Evolutionary conservation across 495 filamentous ascomycete species (phyloP).

Genomic region (Penicillium paradoxum): DNA sequence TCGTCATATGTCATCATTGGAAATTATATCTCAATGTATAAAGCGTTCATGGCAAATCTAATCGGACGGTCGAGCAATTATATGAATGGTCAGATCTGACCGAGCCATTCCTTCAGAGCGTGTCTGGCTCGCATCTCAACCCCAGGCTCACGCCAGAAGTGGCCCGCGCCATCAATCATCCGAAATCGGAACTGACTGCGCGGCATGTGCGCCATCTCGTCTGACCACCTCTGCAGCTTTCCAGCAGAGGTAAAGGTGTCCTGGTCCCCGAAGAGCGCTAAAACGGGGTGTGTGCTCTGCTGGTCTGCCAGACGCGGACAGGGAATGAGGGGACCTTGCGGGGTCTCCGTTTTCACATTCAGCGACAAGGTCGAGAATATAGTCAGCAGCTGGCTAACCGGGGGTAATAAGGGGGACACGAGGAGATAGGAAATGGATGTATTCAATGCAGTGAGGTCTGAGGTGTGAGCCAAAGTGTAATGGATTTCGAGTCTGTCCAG

Average conservation of each 20-base stretch:
- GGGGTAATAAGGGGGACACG: constrained; percentile 71
- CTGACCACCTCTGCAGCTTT: constrained; percentile 67
- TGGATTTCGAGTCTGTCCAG: constrained; percentile 11
- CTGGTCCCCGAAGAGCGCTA: constrained; percentile 73
- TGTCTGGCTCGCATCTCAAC: constrained; percentile 51
- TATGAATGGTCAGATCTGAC: constrained; percentile 13
- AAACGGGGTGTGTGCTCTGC: constrained; percentile 51
- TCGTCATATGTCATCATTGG: background rate
- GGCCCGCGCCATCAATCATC: constrained; percentile 66
- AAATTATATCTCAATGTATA: background rate
- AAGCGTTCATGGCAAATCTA: background rate
- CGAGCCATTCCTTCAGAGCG: constrained; percentile 41
- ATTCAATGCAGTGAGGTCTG: constrained; percentile 9
- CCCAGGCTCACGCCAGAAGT: constrained; percentile 75
- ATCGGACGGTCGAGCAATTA: background rate
- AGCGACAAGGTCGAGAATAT: constrained; percentile 43
- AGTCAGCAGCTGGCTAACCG: constrained; percentile 54
- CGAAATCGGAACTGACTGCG: constrained; percentile 44
- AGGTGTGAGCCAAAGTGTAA: constrained; percentile 1
- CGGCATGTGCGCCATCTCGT: constrained; percentile 42
- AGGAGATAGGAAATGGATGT: constrained; percentile 62
- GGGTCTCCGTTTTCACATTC: constrained; percentile 18
- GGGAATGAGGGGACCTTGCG: constrained; percentile 29
- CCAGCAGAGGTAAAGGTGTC: constrained; percentile 65
- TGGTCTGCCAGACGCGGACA: constrained; percentile 45